Evolutionary conservation across 768 basidiomycete genomes (phyloP).

Genomic region (Mycena rebaudengoi): DNA sequence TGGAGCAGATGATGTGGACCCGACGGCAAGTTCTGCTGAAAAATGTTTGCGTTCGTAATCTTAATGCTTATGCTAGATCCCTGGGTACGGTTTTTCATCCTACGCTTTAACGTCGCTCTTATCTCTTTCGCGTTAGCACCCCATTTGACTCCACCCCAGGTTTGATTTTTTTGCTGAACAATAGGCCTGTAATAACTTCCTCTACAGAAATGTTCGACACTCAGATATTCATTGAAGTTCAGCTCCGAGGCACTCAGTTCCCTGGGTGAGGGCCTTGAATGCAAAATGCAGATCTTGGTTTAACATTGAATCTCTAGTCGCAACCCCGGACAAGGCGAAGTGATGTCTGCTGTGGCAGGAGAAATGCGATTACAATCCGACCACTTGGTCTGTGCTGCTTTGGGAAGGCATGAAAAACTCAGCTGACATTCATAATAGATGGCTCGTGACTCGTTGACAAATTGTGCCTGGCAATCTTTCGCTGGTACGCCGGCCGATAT

Average conservation of each 20-base stretch:
- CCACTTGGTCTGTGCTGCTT: conserved; percentile 11
- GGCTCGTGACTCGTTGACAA: conserved; percentile 31
- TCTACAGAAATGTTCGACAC: conserved; percentile 33
- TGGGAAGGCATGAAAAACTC: too few relatives aligned
- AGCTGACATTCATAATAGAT: conserved; percentile 17
- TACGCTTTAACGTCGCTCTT: conserved; percentile 24
- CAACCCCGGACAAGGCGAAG: conserved; percentile 18
- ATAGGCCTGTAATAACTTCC: too few relatives aligned
- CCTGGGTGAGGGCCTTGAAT: background rate
- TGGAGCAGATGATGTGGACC: conserved; percentile 35
- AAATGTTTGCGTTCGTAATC: conserved; percentile 20
- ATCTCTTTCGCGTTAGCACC: too few relatives aligned
- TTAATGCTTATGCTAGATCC: conserved; percentile 22
- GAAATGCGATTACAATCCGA: conserved; percentile 39
- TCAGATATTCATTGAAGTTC: conserved; percentile 31
- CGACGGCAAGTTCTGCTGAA: conserved; percentile 25
- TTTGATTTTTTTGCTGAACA: too few relatives aligned
- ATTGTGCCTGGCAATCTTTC: conserved; percentile 38
- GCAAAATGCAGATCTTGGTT: background rate
- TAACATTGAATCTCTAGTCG: background rate
- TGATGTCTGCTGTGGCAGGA: conserved; percentile 28
- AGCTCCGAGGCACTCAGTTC: conserved; percentile 10
- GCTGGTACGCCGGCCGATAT: conserved; percentile 19
- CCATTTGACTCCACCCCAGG: too few relatives aligned
- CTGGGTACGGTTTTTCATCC: conserved; percentile 27